phyloP scores from a whole-genome alignment of 1,284 basidiomycete species.

The Neonothopanus nambi region DNA sequence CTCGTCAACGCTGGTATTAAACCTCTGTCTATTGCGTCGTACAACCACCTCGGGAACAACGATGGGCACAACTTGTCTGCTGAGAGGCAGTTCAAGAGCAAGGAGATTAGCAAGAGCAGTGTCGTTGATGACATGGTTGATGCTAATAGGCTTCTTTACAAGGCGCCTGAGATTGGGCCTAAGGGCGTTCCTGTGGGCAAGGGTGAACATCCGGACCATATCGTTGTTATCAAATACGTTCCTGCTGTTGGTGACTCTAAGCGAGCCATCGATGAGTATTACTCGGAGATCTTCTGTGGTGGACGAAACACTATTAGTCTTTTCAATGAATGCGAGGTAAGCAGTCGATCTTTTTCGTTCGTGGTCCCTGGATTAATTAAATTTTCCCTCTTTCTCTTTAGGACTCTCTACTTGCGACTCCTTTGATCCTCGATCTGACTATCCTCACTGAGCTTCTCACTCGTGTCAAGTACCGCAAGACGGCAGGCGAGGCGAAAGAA shows the following conservation, averaged over 20 bases:
- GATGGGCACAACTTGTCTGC: slow-evolving; percentile 93
- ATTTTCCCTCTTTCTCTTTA: no score
- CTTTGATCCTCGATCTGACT: slow-evolving; percentile 91
- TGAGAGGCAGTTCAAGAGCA: slow-evolving; percentile 95
- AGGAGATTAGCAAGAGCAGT: slow-evolving; percentile 96
- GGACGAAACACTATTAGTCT: slow-evolving; percentile 87
- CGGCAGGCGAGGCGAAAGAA: slow-evolving; percentile 37
- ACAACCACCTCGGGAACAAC: slow-evolving; percentile 99
- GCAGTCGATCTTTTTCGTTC: slow-evolving; percentile 1
- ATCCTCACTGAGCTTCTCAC: slow-evolving; percentile 96
- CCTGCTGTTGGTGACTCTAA: slow-evolving; percentile 96
- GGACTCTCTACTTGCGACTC: slow-evolving; percentile 96
- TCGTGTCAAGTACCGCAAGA: slow-evolving; percentile 83
- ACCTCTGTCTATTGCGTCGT: slow-evolving; percentile 93
- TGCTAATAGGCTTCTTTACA: slow-evolving; percentile 89
- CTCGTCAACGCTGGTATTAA: slow-evolving; percentile 99
- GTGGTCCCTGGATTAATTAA: background rate
- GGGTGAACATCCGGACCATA: slow-evolving; percentile 96
- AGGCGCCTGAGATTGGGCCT: slow-evolving; percentile 61
- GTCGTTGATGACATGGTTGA: slow-evolving; percentile 98
- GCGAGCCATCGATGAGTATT: slow-evolving; percentile 98
- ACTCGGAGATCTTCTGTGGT: slow-evolving; percentile 89
- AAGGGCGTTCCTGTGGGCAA: slow-evolving; percentile 71
- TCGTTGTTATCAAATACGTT: slow-evolving; percentile 94
- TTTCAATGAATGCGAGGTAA: slow-evolving; percentile 94